Conservation (phyloP, 139 green algal species). For the Coelastrella sp. region DNA sequence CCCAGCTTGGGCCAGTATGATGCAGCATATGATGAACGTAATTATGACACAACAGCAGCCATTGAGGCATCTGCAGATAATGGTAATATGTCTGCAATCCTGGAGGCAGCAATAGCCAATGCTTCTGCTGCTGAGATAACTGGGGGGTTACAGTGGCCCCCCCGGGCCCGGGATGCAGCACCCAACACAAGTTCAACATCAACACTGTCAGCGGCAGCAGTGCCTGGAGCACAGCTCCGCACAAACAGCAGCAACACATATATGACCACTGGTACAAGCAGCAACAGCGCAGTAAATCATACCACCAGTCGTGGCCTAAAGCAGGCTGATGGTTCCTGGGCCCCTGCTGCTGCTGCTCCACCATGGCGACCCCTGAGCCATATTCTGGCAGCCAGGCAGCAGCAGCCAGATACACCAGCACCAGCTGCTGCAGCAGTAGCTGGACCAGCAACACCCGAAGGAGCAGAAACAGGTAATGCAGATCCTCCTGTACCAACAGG, state of each 20-base stretch:
- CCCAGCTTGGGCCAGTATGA: not conserved
- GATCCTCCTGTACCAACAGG: too few species aligned
- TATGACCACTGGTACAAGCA: not conserved
- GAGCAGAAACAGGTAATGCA: too few species aligned
- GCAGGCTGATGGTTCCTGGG: not conserved
- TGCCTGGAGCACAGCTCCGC: not conserved
- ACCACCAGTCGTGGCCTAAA: not conserved
- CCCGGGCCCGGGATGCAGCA: too few species aligned
- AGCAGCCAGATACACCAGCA: not conserved
- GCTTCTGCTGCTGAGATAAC: too few species aligned
- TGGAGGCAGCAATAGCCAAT: too few species aligned
- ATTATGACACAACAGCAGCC: not conserved
- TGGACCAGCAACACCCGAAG: too few species aligned
- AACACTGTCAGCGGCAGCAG: not conserved
- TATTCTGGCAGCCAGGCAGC: not conserved
- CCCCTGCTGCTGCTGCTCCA: not conserved
- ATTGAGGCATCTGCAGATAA: not conserved
- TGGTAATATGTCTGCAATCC: too few species aligned
- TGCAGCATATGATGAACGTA: conserved; percentile 1
- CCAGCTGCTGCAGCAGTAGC: not conserved
- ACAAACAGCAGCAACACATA: not conserved
- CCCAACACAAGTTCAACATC: too few species aligned
- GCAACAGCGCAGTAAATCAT: not conserved
- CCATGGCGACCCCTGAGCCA: not conserved
- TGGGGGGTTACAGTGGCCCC: too few species aligned